These are phyloP conservation scores for Albizia julibrissin DNA, from an alignment of 306 rosid genomes.

Conservation along the genomic window DNA sequence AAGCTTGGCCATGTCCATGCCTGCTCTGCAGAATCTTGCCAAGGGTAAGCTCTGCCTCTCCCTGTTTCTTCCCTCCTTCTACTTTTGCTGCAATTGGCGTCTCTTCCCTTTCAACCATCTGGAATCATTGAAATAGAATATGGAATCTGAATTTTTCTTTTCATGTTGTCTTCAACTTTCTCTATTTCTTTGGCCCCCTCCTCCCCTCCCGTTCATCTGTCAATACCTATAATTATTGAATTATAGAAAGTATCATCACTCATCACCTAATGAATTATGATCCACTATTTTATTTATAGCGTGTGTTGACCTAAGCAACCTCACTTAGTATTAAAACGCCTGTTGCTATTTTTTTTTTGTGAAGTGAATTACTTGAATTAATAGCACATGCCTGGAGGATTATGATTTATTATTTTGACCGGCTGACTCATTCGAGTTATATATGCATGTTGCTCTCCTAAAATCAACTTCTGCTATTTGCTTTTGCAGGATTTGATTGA, in stretches of 20 bases:
- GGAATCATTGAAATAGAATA: background rate
- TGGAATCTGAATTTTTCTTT: background rate
- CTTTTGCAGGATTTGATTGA: constrained; percentile 35
- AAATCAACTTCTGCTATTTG: background rate
- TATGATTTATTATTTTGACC: background rate
- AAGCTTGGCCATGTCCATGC: background rate
- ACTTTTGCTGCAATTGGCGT: background rate
- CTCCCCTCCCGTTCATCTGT: background rate
- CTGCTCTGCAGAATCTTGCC: background rate
- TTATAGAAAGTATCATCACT: background rate
- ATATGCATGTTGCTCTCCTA: background rate
- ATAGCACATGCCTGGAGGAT: constrained; percentile 12
- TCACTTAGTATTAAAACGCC: background rate
- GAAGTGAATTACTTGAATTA: background rate
- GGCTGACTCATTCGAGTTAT: background rate
- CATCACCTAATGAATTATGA: background rate
- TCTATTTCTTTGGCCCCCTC: background rate
- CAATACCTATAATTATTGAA: background rate
- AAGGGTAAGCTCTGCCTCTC: background rate
- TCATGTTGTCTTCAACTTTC: background rate
- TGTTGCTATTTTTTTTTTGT: background rate
- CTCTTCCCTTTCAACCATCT: background rate
- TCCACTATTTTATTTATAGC: background rate
- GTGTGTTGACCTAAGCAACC: background rate
- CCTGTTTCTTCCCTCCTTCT: background rate